Base-by-base conservation (phyloP, 179 eudicot genomes). In the Spergularia azorica region DNA sequence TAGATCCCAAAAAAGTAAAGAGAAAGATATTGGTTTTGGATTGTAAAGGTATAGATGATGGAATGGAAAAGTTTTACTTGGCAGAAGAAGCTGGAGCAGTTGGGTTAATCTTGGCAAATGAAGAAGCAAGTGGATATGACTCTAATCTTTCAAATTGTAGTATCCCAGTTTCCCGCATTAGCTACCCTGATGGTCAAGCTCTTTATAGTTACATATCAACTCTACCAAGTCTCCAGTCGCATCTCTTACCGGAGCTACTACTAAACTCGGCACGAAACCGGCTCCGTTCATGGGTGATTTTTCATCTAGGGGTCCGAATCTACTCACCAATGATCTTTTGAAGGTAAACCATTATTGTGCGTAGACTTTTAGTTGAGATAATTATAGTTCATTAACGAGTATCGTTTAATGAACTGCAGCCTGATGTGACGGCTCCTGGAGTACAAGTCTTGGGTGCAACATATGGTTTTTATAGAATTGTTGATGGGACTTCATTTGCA, bases 301-400 rank as follows among this genome's bases (percentile, higher is more conserved):
- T 77, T 84, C 87, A 26, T 84, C 87, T 32, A 67, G 78, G 69
- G 89, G 87, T 10, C 89, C 89, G 2, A 84, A 86, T 54, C 2
- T 9, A 7, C 9, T 79, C 9, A 82, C 82, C 4, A 80, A 82
- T 1, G 71, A 55, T 46, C 74, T 86, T 38, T 84, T 84, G 12
- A 86, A 86, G 86, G 84, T 36, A 32, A 32, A 32, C 36, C 36
- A 36, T 36, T 36, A 2, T 2, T 3, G 39, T 83, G 41, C 59
- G 39, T 36, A 36, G 39, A 36, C 39, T 36, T 36, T 36, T 36
- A 0, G 39, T 36, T 36, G 4, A 36, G 4, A 36, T 10, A 41
- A 38, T 21, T 21, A 21, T 32, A 0, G 39, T 36, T 36, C 0
- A 36, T 36, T 36, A 36, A 36, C 41, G 56, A 52, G 6, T 13